These are phyloP conservation scores for Pyrenophora teres DNA, from an alignment of 2,329 filamentous ascomycete genomes.

Conservation along the genomic window DNA sequence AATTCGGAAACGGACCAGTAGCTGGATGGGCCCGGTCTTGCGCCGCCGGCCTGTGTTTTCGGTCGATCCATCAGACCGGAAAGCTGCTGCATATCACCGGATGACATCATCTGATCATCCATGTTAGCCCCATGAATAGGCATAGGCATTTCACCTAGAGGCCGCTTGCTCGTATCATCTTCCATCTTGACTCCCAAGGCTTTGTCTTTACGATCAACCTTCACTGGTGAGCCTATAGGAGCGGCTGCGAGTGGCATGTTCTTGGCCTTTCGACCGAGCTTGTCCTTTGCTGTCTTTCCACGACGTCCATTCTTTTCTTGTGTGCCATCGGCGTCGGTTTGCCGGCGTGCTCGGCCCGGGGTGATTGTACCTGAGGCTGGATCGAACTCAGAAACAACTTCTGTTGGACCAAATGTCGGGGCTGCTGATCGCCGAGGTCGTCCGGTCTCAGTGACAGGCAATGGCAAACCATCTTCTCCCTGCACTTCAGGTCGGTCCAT, in stretches of 20 bases:
- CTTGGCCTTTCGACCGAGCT: conserved; percentile 49
- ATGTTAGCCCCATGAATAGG: conserved; percentile 30
- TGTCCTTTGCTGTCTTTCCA: conserved; percentile 47
- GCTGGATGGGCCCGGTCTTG: conserved; percentile 70
- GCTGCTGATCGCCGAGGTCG: conserved; percentile 61
- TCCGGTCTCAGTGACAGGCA: conserved; percentile 54
- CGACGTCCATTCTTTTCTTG: conserved; percentile 49
- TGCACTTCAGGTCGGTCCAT: conserved; percentile 47
- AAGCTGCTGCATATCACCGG: conserved; percentile 28
- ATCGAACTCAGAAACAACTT: conserved; percentile 62
- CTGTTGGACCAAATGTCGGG: conserved; percentile 71
- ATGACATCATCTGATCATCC: conserved; percentile 35
- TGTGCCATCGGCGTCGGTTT: conserved; percentile 39
- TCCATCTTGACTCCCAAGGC: conserved; percentile 40
- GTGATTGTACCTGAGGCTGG: conserved; percentile 38
- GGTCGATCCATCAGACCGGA: conserved; percentile 42
- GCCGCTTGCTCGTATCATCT: conserved; percentile 38
- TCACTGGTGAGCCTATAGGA: conserved; percentile 43
- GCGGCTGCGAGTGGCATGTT: conserved; percentile 49
- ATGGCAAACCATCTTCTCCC: conserved; percentile 46
- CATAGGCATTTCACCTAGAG: conserved; percentile 34
- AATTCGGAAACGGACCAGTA: conserved; percentile 88
- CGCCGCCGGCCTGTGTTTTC: conserved; percentile 34
- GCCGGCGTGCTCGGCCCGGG: conserved; percentile 43
- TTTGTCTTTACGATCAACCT: conserved; percentile 42